A percentile compares a stretch with the other conserved stretches of the same genome.
Conservation (phyloP, 2,329 filamentous ascomycete species). For the Xylaria sp. region DNA sequence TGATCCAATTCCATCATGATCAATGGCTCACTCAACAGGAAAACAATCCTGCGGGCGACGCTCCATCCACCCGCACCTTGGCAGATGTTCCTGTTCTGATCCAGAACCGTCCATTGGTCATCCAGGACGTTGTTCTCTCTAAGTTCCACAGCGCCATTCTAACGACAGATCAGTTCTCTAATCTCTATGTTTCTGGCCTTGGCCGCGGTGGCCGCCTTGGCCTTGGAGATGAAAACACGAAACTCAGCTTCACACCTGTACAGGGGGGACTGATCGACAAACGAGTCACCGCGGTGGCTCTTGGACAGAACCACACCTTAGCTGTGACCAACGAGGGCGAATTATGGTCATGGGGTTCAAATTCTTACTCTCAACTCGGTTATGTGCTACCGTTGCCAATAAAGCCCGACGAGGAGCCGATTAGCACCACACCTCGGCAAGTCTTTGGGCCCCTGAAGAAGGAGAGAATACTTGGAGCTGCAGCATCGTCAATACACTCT, state of each 20-base stretch:
- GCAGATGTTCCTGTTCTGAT: slow-evolving; percentile 67
- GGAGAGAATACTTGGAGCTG: slow-evolving; percentile 72
- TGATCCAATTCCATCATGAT: slow-evolving; percentile 67
- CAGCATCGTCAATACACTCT: slow-evolving; percentile 86
- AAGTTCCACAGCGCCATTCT: slow-evolving; percentile 88
- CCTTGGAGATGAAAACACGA: slow-evolving; percentile 81
- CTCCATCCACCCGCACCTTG: slow-evolving; percentile 29
- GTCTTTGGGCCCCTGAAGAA: slow-evolving; percentile 90
- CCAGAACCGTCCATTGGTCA: slow-evolving; percentile 63
- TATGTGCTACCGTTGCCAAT: slow-evolving; percentile 66
- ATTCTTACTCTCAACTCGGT: slow-evolving; percentile 78
- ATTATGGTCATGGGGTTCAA: slow-evolving; percentile 91
- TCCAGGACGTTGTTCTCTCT: slow-evolving; percentile 79
- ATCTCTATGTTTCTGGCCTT: slow-evolving; percentile 88
- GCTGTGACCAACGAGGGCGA: slow-evolving; percentile 83
- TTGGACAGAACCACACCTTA: slow-evolving; percentile 88
- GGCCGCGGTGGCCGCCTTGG: slow-evolving; percentile 86
- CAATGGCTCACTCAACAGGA: slow-evolving; percentile 54
- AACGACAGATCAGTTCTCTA: slow-evolving; percentile 80
- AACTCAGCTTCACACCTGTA: slow-evolving; percentile 80
- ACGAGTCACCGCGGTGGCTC: slow-evolving; percentile 68
- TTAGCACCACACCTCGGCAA: slow-evolving; percentile 75
- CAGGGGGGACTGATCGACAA: slow-evolving; percentile 70
- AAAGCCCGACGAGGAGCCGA: slow-evolving; percentile 73
- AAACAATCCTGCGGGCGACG: slow-evolving; percentile 27